Evolutionary conservation across 345 rosid species (phyloP).

Genomic region (Viola odorata): DNA sequence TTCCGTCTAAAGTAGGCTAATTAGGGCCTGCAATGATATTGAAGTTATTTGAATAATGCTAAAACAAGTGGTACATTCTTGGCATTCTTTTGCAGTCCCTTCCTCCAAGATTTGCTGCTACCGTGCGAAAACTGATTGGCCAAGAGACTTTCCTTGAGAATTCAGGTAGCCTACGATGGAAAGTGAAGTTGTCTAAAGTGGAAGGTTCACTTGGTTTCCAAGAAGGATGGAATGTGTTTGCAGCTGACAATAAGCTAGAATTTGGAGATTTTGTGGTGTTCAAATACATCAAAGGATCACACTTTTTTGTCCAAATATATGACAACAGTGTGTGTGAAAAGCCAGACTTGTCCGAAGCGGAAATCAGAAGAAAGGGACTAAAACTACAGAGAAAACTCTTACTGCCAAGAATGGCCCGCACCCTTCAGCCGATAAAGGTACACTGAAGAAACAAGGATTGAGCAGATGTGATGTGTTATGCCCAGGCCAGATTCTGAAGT

Average conservation of each 20-base stretch:
- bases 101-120: constrained; percentile 36
- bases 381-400: constrained; percentile 1
- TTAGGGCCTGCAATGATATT: too few species aligned
- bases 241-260: constrained; percentile 24
- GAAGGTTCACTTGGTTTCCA: constrained; percentile 25
- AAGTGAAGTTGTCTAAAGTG: constrained; percentile 17
- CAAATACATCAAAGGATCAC: constrained; percentile 22
- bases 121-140: constrained; percentile 16
- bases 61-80: too few species aligned
- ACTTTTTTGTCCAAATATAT: constrained; percentile 33
- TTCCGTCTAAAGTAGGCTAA: too few species aligned
- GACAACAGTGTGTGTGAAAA: constrained; percentile 31
- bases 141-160: constrained; percentile 28
- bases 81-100: constrained; percentile 26
- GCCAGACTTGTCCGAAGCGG: constrained; percentile 12
- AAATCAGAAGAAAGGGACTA: constrained; percentile 16
- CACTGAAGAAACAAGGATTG: constrained; percentile 8
- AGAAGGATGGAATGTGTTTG: constrained; percentile 36
- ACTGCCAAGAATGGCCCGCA: not conserved
- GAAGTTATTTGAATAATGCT: too few species aligned
- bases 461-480: not conserved
- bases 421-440: not conserved
- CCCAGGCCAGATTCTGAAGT: constrained; percentile 1
- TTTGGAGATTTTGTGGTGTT: constrained; percentile 8
- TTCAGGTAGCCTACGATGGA: constrained; percentile 26